Evolutionary conservation across 805 yeast genomes (phyloP), one percentile per base, ranked within the genome.

Genomic region (Teunomyces tritomae): DNA sequence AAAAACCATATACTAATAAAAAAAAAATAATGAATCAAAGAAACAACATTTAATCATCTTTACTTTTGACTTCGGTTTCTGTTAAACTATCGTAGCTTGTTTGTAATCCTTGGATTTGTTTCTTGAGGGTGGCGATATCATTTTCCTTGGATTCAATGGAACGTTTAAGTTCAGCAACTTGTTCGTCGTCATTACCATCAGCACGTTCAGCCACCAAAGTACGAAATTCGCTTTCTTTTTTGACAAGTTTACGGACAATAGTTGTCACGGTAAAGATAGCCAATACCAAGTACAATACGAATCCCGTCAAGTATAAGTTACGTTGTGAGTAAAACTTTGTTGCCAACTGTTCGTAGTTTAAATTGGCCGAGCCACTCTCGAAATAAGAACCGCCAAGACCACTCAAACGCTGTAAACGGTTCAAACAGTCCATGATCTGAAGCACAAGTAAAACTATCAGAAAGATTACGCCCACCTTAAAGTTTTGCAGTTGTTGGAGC

Each of bases 271-370:
- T 80, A 32, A 72, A 74, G 48, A 82, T 81, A 8, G 84, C 79
- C 42, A 82, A 53, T 48, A 67, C 71, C 56, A 80, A 73, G 62
- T 79, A 83, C 49, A 83, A 62, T 4, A 82, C 83, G 7, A 84
- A 84, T 7, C 87, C 88, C 11, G 82, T 75, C 46, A 83, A 72
- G 59, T 83, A 83, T 36, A 80, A 68, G 54, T 83, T 83, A 59
- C 88, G 71, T 61, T 83, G 87, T 34, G 83, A 74, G 55, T 81
- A 83, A 48, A 84, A 82, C 50, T 82, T 78, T 41, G 79, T 68
- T 4, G 85, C 87, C 53, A 80, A 63, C 50, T 73, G 77, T 17
- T 83, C 85, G 33, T 71, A 64, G 36, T 76, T 70, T 40, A 76
- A 66, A 29, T 43, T 50, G 8, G 6, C 6, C 24, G 65, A 47